Percentiles rank a stretch among this genome's conserved stretches.
phyloP scores from a whole-genome alignment of 495 filamentous ascomycete species.

The Penicillium longicatenatum region DNA sequence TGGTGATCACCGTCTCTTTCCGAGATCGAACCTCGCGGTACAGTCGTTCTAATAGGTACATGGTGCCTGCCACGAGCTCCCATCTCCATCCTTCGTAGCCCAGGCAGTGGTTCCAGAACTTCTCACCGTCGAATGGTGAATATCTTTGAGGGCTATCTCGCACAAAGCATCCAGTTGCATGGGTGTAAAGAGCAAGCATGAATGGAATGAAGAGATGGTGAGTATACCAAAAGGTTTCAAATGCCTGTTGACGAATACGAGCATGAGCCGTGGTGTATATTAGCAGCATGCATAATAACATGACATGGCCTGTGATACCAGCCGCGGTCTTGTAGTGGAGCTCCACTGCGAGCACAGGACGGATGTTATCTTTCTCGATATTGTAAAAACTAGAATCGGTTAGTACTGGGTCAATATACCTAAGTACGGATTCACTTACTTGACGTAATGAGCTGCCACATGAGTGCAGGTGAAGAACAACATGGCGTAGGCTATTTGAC shows the following conservation, averaged over 20 bases:
- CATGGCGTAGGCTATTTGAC: conserved; percentile 89
- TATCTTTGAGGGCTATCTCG: conserved; percentile 68
- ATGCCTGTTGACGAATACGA: conserved; percentile 93
- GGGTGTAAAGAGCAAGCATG: conserved; percentile 89
- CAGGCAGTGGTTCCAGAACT: conserved; percentile 91
- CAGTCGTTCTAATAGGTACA: conserved; percentile 87
- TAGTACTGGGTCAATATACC: conserved; percentile 21
- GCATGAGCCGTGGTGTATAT: conserved; percentile 97
- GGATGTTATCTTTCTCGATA: conserved; percentile 82
- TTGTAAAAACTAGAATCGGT: conserved; percentile 78
- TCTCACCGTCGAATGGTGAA: conserved; percentile 78
- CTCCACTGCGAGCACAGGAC: conserved; percentile 78
- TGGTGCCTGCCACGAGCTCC: conserved; percentile 83
- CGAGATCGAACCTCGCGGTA: conserved; percentile 88
- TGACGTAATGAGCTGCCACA: conserved; percentile 84
- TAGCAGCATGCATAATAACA: conserved; percentile 97
- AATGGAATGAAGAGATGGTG: conserved; percentile 98
- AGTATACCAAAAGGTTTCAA: conserved; percentile 98
- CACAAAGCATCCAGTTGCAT: conserved; percentile 95
- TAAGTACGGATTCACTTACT: conserved; percentile 59
- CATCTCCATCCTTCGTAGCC: conserved; percentile 98
- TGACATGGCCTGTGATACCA: conserved; percentile 95
- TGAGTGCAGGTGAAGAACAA: conserved; percentile 82
- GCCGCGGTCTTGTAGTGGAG: conserved; percentile 90
- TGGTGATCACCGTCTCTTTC: conserved; percentile 83